A percentile compares a stretch with the other conserved stretches of the same genome.
Evolutionary conservation across 2,329 filamentous ascomycete genomes (phyloP).

Genomic region (Dothistroma pini): DNA sequence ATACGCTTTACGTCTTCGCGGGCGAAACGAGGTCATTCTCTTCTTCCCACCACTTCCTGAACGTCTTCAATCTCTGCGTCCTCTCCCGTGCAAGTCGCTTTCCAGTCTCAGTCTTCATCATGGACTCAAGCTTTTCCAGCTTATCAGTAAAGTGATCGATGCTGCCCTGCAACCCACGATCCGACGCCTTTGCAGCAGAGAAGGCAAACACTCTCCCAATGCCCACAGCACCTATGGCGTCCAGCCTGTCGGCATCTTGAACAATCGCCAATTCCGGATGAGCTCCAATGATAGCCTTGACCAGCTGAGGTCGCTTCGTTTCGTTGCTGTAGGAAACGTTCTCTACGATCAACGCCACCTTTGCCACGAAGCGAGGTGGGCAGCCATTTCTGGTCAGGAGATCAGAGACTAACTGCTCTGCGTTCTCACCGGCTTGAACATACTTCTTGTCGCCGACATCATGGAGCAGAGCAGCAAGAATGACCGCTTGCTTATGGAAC

Average conservation of each 20-base stretch:
- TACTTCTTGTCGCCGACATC: constrained; percentile 90
- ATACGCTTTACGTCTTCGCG: neutral
- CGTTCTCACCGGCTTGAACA: constrained; percentile 46
- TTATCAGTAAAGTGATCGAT: constrained; percentile 77
- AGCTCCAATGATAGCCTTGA: constrained; percentile 57
- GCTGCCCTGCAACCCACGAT: constrained; percentile 57
- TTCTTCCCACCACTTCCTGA: constrained; percentile 54
- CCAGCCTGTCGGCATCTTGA: constrained; percentile 89
- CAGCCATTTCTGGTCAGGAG: constrained; percentile 58
- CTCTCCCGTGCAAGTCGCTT: constrained; percentile 48
- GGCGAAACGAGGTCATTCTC: constrained; percentile 34
- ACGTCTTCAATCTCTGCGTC: constrained; percentile 48
- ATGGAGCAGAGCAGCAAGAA: constrained; percentile 59
- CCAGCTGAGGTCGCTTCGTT: constrained; percentile 57
- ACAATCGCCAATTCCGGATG: constrained; percentile 78
- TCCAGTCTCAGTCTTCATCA: constrained; percentile 59
- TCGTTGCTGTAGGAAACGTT: constrained; percentile 78
- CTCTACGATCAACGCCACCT: constrained; percentile 68
- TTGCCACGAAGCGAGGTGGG: constrained; percentile 54
- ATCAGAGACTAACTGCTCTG: constrained; percentile 55
- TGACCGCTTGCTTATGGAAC: constrained; percentile 29
- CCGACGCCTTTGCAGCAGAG: constrained; percentile 58
- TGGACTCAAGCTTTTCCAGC: constrained; percentile 59
- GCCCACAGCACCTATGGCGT: constrained; percentile 83
- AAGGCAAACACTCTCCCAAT: constrained; percentile 76